Evolutionary conservation across 2,329 filamentous ascomycete species (phyloP), one percentile per base, ranked within the genome.

Genomic region (Aspergillus puulaauensis): DNA sequence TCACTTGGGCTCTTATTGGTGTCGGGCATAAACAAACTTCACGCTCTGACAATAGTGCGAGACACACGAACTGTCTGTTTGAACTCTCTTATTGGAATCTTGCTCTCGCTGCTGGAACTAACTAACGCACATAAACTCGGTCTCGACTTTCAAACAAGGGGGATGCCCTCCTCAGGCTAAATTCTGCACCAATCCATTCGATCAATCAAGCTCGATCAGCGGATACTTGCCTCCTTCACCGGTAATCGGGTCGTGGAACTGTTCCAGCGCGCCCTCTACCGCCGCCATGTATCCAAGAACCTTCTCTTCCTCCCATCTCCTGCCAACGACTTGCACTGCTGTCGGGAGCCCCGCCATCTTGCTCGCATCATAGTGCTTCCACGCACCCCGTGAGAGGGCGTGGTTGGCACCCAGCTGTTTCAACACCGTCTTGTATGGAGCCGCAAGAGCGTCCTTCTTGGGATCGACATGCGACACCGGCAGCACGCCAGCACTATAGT

Each of bases 301-400:
- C 78, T 93, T 95, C 77, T 96, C 91, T 73, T 96, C 92, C 70
- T 95, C 88, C 66, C 96, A 76, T 37, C 91, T 81, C 43, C 88
- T 81, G 0, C 91, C 91, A 0, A 96, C 87, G 23, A 96, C 81
- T 74, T 96, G 92, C 7, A 97, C 87, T 0, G 86, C 93, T 0
- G 96, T 91, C 0, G 93, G 93, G 41, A 97, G 78, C 0, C 92
- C 93, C 47, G 91, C 88, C 93, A 97, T 97, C 58, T 85, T 86
- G 14, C 80, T 77, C 0, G 91, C 87, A 71, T 97, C 86, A 71
- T 97, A 97, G 66, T 91, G 82, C 75, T 90, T 91, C 74, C 95
- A 96, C 0, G 91, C 93, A 3, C 93, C 91, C 57, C 82, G 82
- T 0, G 91, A 91, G 8, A 97, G 86, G 3, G 89, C 88, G 64